Evolutionary conservation across 176 grass and related monocot genomes (phyloP).

Genomic region (Metroxylon sagu): DNA sequence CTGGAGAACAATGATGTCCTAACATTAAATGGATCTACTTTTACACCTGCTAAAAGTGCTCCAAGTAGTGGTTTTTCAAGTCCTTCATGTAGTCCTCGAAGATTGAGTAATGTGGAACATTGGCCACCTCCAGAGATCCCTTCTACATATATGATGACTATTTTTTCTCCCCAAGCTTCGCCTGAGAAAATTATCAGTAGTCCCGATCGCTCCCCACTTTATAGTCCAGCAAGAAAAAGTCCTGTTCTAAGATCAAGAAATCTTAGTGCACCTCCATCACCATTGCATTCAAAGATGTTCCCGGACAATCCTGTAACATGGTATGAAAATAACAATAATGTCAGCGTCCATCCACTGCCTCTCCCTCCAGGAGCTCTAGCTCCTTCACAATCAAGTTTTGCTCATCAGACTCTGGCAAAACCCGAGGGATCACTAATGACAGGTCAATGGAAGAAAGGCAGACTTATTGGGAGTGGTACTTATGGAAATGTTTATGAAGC

Average conservation of each 20-base stretch:
- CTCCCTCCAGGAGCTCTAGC: conserved; percentile 53
- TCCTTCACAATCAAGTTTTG: conserved; percentile 35
- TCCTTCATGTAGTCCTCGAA: conserved; percentile 52
- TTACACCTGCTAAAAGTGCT: conserved; percentile 64
- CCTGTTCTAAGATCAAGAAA: conserved; percentile 44
- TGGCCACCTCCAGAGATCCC: conserved; percentile 42
- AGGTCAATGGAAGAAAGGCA: conserved; percentile 90
- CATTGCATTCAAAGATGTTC: conserved; percentile 46
- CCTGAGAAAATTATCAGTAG: conserved; percentile 40
- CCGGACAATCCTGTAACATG: conserved; percentile 31
- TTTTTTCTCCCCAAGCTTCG: conserved; percentile 32
- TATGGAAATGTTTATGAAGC: conserved; percentile 94
- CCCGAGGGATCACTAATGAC: conserved; percentile 37
- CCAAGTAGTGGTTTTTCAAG: conserved; percentile 74
- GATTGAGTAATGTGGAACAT: conserved; percentile 36
- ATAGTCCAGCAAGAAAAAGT: conserved; percentile 39
- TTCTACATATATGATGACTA: conserved; percentile 33
- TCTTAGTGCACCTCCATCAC: conserved; percentile 55
- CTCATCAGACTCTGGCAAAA: conserved; percentile 37
- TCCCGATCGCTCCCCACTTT: conserved; percentile 46
- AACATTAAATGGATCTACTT: conserved; percentile 25
- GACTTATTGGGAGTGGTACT: conserved; percentile 85
- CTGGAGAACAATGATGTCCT: conserved; percentile 13
- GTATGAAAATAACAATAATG: conserved; percentile 30
- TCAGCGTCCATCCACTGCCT: conserved; percentile 59